Base-by-base conservation (phyloP, 164 flowering plant species). In the Akebia trifoliata region DNA sequence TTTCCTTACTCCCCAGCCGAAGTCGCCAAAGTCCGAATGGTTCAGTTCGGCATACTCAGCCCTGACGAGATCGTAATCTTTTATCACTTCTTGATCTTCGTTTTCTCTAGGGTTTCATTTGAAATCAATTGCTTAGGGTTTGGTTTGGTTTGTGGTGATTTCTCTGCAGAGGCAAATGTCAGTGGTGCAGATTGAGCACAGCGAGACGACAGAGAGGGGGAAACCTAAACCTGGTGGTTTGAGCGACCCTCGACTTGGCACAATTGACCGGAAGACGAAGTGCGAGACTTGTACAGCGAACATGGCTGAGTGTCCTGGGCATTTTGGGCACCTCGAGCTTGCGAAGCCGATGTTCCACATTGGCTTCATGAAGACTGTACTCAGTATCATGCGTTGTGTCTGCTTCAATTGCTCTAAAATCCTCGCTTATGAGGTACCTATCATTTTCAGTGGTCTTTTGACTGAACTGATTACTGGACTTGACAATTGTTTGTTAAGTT, bases 231-330 rank as follows among this genome's bases (percentile, higher is more conserved):
- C 69, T 0, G 89, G 71, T 0, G 99, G 99, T 0, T 57, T 94
- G 35, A 90, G 99, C 24, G 99, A 94, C 53, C 83, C 89, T 3
- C 66, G 96, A 21, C 81, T 94, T 0, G 99, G 99, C 6, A 94
- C 99, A 0, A 90, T 90, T 58, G 96, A 90, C 50, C 72, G 99
- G 52, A 94, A 90, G 77, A 50, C 76, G 91, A 90, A 90, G 83
- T 94, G 99, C 32, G 97, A 94, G 64, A 94, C 97, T 2, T 94
- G 99, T 59, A 87, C 81, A 21, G 97, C 97, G 3, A 90, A 81
- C 64, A 94, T 94, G 97, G 97, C 97, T 0, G 99, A 94, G 72
- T 94, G 99, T 26, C 95, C 99, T 0, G 99, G 99, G 1, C 99
- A 94, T 56, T 94, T 94, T 61, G 99, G 99, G 4, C 97, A 94